Evolutionary conservation across 257 asterid species (phyloP).

Genomic region (Jacaranda mimosifolia): DNA sequence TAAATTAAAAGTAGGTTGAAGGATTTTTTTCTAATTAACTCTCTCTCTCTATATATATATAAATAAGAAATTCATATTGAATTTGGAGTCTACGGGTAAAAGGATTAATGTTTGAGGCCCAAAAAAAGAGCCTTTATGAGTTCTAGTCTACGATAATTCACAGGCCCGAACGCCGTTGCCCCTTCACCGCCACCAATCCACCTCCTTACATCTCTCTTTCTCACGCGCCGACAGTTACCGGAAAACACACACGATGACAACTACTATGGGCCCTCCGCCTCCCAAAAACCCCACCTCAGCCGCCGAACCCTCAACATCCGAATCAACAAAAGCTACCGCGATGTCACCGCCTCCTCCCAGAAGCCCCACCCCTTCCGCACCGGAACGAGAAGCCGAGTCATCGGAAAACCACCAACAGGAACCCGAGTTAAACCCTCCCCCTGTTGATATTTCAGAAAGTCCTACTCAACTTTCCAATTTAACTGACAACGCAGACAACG

Average conservation of each 20-base stretch:
- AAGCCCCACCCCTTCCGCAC: constrained; percentile 41
- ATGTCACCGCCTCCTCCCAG: constrained; percentile 61
- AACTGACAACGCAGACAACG: constrained; percentile 26
- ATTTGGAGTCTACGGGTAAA: too few relatives aligned
- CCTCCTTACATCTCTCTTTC: constrained; percentile 29
- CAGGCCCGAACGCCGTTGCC: constrained; percentile 25
- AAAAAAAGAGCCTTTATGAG: neutral
- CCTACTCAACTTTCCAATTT: constrained; percentile 33
- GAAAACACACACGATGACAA: constrained; percentile 48
- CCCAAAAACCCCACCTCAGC: constrained; percentile 49
- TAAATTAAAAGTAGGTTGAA: too few relatives aligned
- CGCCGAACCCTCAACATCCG: constrained; percentile 49
- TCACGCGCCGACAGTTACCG: constrained; percentile 35
- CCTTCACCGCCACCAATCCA: constrained; percentile 36
- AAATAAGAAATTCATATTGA: too few relatives aligned
- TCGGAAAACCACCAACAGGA: constrained; percentile 28
- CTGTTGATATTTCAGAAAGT: constrained; percentile 27
- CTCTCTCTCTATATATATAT: too few relatives aligned
- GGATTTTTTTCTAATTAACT: too few relatives aligned
- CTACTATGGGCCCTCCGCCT: constrained; percentile 80
- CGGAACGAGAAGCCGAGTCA: constrained; percentile 39
- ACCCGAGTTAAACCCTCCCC: constrained; percentile 40
- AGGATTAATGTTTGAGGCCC: too few relatives aligned
- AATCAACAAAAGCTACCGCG: constrained; percentile 31
- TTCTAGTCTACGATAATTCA: neutral